Base-by-base conservation (phyloP, 2,329 filamentous ascomycete genomes). In the Aspergillus jensenii region DNA sequence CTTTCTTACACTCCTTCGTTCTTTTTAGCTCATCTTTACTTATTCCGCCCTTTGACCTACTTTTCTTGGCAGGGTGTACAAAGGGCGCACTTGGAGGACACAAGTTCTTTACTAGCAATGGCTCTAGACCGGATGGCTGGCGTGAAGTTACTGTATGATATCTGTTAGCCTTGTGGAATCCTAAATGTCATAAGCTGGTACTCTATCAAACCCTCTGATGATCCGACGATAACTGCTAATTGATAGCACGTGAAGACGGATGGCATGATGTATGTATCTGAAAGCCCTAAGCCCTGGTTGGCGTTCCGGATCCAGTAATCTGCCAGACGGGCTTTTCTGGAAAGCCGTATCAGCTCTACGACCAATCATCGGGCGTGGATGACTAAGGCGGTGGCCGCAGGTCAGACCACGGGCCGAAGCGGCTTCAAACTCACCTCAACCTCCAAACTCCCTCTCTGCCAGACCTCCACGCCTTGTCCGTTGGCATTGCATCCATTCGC, bases 391-490 rank as follows among this genome's bases (percentile, higher is more conserved):
- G 56, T 58, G 56, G 23, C 45, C 51, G 40, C 46, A 53, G 48
- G 51, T 58, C 51, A 55, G 57, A 63, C 61, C 59, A 65, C 70
- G 69, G 72, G 67, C 72, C 67, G 67, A 71, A 72, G 67, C 72
- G 72, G 71, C 69, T 73, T 74, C 72, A 71, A 74, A 73, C 68
- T 72, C 68, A 71, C 70, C 69, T 71, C 70, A 67, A 71, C 66
- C 66, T 69, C 67, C 64, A 67, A 70, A 67, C 67, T 68, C 70
- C 66, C 62, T 67, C 62, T 60, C 65, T 60, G 65, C 62, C 61
- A 66, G 63, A 62, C 66, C 60, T 68, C 67, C 59, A 62, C 65
- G 61, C 55, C 61, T 63, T 56, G 54, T 62, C 64, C 65, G 59
- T 56, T 64, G 61, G 63, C 63, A 65, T 60, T 54, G 60, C 60